Percentiles rank a stretch among this genome's conserved stretches.
Conservation (phyloP, 2,329 filamentous ascomycete species). For the Pseudovirgaria hyperparasitica region DNA sequence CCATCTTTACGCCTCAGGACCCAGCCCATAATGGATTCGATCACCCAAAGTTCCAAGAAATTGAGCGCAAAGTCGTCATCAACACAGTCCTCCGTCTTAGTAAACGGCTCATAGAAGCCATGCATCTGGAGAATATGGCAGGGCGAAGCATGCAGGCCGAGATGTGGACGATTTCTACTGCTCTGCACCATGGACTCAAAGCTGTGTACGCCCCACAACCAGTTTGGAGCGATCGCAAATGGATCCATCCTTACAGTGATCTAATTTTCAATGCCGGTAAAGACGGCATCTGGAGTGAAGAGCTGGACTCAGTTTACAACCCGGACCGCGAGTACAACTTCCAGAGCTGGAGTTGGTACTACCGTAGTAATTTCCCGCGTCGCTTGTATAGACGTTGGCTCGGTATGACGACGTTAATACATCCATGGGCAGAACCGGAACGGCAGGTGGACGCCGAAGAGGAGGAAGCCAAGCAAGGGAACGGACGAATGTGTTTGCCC, state of each 20-base stretch:
- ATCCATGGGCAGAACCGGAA: conserved; percentile 68
- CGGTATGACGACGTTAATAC: conserved; percentile 65
- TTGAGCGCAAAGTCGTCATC: conserved; percentile 70
- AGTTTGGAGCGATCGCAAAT: conserved; percentile 73
- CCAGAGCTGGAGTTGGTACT: conserved; percentile 80
- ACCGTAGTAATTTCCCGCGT: conserved; percentile 68
- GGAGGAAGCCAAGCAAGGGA: conserved; percentile 39
- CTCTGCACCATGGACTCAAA: conserved; percentile 85
- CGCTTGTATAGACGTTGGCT: conserved; percentile 80
- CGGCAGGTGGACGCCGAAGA: conserved; percentile 30
- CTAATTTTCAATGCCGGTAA: conserved; percentile 57
- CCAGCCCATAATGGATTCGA: conserved; percentile 43
- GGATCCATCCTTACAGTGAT: conserved; percentile 69
- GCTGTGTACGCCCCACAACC: conserved; percentile 85
- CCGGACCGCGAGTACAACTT: conserved; percentile 79
- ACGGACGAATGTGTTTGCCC: conserved; percentile 81
- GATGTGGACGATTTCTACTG: conserved; percentile 86
- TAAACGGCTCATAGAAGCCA: conserved; percentile 62
- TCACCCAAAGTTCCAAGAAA: conserved; percentile 32
- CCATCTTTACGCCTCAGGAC: conserved; percentile 80
- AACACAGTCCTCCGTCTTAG: conserved; percentile 81
- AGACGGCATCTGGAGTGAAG: conserved; percentile 29
- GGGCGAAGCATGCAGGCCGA: conserved; percentile 90
- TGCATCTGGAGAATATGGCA: conserved; percentile 83
- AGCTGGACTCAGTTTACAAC: conserved; percentile 30